Percentiles rank a stretch among this genome's conserved stretches.
Evolutionary conservation across 768 basidiomycete genomes (phyloP).

Genomic region (Leucogyrophana mollusca): DNA sequence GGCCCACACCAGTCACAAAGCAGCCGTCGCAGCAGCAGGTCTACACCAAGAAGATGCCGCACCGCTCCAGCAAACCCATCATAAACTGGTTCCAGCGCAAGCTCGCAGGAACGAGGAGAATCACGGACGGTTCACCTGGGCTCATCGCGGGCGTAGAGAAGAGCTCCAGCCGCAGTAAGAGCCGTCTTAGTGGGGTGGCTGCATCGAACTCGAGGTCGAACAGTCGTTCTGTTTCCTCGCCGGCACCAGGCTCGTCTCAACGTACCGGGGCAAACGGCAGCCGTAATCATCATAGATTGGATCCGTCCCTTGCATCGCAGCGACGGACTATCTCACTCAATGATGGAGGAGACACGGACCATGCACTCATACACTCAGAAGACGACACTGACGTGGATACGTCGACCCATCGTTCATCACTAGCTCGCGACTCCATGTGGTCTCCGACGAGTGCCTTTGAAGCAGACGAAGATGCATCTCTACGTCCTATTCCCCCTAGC

Average conservation of each 20-base stretch:
- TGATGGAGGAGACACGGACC: slow-evolving; percentile 48
- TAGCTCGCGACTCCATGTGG: slow-evolving; percentile 75
- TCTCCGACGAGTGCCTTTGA: slow-evolving; percentile 74
- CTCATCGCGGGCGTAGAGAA: slow-evolving; percentile 11
- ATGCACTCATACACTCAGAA: slow-evolving; percentile 34
- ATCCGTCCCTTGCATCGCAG: slow-evolving; percentile 27
- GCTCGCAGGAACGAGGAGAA: slow-evolving; percentile 68
- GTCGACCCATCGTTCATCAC: slow-evolving; percentile 51
- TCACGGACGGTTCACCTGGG: slow-evolving; percentile 28
- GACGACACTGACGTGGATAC: slow-evolving; percentile 45
- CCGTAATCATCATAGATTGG: slow-evolving; percentile 9
- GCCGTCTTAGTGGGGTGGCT: slow-evolving; percentile 9
- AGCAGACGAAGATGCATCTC: slow-evolving; percentile 93
- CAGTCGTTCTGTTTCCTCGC: slow-evolving; percentile 29
- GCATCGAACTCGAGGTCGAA: slow-evolving; percentile 17
- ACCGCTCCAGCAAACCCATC: slow-evolving; percentile 79
- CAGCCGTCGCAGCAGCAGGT: slow-evolving; percentile 29
- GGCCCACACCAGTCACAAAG: slow-evolving; percentile 16
- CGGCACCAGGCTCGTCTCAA: slow-evolving; percentile 19
- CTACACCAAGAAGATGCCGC: slow-evolving; percentile 58
- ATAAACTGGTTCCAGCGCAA: slow-evolving; percentile 91
- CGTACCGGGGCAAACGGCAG: slow-evolving; percentile 21
- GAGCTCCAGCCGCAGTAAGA: slow-evolving; percentile 12
- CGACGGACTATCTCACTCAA: slow-evolving; percentile 67
- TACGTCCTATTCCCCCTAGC: slow-evolving; percentile 88